Evolutionary conservation across 2,329 filamentous ascomycete genomes (phyloP), one percentile per base, ranked within the genome.

Genomic region (Hypoxylon sp.): DNA sequence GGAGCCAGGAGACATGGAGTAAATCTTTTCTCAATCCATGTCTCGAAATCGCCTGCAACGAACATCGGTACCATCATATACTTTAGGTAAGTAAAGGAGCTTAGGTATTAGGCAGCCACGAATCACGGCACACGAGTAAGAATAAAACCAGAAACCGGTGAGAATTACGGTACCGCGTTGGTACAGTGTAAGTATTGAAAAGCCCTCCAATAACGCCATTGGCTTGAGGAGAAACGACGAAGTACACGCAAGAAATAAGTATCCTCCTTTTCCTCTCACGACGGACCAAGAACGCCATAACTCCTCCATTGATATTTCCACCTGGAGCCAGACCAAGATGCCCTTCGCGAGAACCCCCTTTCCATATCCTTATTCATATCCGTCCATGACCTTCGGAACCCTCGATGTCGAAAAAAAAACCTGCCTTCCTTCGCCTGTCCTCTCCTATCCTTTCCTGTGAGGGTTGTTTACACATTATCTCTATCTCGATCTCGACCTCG

Each of bases 401-500:
- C 19, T 34, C 29, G 39, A 6, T 23, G 29, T 30, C 34, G 32
- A 16, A 14, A 16, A 34, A 25, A 34, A 46, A 55, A 34, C 37
- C 37, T 21, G 27, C n/a, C n/a, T 4, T 19, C 27, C 7, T n/a
- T 12, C 5, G 11, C 16, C 46, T 25, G 9, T 32, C 29, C 29
- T 29, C 16, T 34, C n/a, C 16, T 27, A 29, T 34, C 29, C 30
- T 16, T 23, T 30, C 45, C 12, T 19, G n/a, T 8, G 19, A 16
- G 8, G 6, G n/a, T 27, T n/a, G 46, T 30, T 29, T 50, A 43
- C 45, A 39, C 52, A 51, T 62, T 50, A 62, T 46, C 41, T 48
- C 25, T 8, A n/a, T 50, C 30, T 16, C 34, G 37, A 41, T 41
- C n/a, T 41, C n/a, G 37, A 9, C 9, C 37, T 12, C 30, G 30